Base-by-base conservation (phyloP, 192 early-diverging fungal species). In the Linnemannia schmuckeri region DNA sequence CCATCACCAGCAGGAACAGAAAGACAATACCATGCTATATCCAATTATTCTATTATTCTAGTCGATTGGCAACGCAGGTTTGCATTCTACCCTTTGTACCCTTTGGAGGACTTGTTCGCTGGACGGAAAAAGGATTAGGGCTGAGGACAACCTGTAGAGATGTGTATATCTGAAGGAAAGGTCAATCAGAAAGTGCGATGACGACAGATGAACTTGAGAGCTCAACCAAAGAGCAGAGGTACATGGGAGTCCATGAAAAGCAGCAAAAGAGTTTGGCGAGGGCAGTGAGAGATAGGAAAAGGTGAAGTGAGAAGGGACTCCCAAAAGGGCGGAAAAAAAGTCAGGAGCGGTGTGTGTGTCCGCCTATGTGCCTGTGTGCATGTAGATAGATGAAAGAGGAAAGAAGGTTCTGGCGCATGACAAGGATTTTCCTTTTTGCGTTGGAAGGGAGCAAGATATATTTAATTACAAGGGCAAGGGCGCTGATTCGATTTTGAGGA, bases 361-460 rank as follows among this genome's bases (percentile, higher is more conserved):
- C 52, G 37, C 37, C 37, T 37, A 3, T 57, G 57, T 63, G 10
- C 47, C 10, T 52, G 49, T 27, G 30, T 66, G 61, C 61, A 3
- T 66, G 61, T 66, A 6, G n/a, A 10, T 61, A 7, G 10, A 61
- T 10, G n/a, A 66, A 66, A 66, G 61, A 66, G 13, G 61, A 63
- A 63, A 66, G 61, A 33, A 66, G 10, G 61, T 66, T 66, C 61
- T 15, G 61, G 61, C 61, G 61, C 61, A 66, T 66, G 61, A 33
- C 61, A 66, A 66, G 61, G 61, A 66, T 66, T 66, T 66, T 66
- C 61, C 61, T 66, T 66, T 33, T 66, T 66, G 61, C 61, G 61
- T 37, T 37, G 37, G 3, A 37, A 37, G 37, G 37, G 37, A 37
- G 37, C 1, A 37, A 3, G 37, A 37, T 3, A 37, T 2, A 37